These are phyloP conservation scores for Morella rubra DNA, from an alignment of 306 rosid genomes.

Conservation along the genomic window DNA sequence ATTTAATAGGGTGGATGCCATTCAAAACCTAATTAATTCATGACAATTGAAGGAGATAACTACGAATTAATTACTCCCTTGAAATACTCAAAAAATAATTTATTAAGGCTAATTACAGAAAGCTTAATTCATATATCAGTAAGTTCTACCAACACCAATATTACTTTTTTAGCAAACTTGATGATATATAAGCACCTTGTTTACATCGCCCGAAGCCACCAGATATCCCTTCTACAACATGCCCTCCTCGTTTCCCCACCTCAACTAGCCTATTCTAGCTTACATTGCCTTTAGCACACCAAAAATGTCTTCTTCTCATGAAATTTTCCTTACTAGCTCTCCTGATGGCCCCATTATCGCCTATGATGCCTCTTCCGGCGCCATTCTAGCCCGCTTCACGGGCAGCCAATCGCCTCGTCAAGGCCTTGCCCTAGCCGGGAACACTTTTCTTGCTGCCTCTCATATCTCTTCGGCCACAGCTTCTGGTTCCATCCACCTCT, in stretches of 20 bases:
- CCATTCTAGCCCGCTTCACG: constrained; percentile 32
- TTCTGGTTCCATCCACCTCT: constrained; percentile 59
- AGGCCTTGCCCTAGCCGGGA: constrained; percentile 44
- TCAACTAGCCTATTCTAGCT: neutral
- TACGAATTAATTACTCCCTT: neutral
- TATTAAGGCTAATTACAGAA: neutral
- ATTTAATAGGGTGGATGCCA: neutral
- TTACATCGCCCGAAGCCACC: constrained; percentile 39
- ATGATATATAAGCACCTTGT: constrained; percentile 27
- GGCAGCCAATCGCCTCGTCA: constrained; percentile 51
- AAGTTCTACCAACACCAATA: neutral
- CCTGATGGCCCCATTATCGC: constrained; percentile 54
- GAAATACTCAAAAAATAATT: neutral
- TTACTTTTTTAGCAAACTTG: constrained; percentile 13
- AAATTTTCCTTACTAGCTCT: constrained; percentile 65
- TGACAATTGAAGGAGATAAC: neutral
- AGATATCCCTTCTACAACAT: neutral
- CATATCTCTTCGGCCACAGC: constrained; percentile 56
- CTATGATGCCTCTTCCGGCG: constrained; percentile 48
- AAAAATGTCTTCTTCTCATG: constrained; percentile 41
- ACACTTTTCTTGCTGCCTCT: constrained; percentile 43
- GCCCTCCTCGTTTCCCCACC: constrained; percentile 27
- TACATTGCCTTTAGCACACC: neutral
- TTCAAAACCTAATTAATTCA: neutral
- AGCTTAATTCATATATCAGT: neutral